These are phyloP conservation scores for Vanilla planifolia DNA, from an alignment of 106 monocot species.

Conservation along the genomic window DNA sequence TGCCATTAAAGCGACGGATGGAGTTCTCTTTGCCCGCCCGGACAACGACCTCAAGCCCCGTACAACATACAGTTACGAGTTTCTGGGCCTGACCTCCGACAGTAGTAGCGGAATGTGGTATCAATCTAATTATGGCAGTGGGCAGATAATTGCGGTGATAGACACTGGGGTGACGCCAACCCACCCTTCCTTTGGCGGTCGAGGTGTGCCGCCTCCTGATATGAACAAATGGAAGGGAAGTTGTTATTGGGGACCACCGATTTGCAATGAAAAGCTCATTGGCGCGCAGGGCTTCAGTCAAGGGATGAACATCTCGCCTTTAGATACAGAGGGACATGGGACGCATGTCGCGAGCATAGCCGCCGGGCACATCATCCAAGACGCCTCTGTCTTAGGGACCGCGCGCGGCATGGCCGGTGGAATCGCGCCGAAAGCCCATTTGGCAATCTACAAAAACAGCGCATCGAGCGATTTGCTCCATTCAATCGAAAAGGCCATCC, in stretches of 20 bases:
- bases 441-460: conserved; percentile 8
- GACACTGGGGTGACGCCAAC: conserved; percentile 22
- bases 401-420: conserved; percentile 1
- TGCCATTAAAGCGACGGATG: background rate
- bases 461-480: conserved; percentile 4
- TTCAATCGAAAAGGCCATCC: conserved; percentile 48
- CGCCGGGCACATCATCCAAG: background rate
- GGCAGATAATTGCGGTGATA: conserved; percentile 15
- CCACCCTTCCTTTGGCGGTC: conserved; percentile 24
- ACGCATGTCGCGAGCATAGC: conserved; percentile 8
- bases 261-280: conserved; percentile 56
- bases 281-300: conserved; percentile 7
- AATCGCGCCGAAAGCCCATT: conserved; percentile 6
- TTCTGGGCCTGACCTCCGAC: conserved; percentile 20
- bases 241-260: conserved; percentile 22
- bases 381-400: background rate
- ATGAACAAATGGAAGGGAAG: conserved; percentile 43
- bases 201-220: conserved; percentile 13
- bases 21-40: conserved; percentile 20
- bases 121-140: background rate
- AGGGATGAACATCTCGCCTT: background rate
- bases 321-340: conserved; percentile 2
- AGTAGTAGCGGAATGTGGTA: background rate
- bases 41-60: background rate
- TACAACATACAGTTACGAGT: conserved; percentile 21